Evolutionary conservation across 1,284 basidiomycete species (phyloP), one percentile per base, ranked within the genome.

Genomic region (Tilletia setariae): DNA sequence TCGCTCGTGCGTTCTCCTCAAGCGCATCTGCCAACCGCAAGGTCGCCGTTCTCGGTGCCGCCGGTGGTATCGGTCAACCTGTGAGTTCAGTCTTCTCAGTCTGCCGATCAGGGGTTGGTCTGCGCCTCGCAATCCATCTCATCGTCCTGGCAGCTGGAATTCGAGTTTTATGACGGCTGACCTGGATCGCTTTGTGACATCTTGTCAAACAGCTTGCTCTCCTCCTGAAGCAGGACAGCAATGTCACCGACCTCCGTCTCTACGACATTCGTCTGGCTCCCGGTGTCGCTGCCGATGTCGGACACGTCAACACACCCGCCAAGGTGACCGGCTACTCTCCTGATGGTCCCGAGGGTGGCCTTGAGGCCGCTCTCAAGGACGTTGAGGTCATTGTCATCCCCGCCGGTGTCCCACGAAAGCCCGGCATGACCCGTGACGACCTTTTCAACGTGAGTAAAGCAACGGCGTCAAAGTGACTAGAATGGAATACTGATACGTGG

Each of bases 361-460:
- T 96, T 79, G 91, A 92, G 83, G 87, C 89, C 77, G 92, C 93
- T 25, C 87, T 96, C 70, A 88, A 91, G 72, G 92, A 90, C 76
- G 90, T 88, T 74, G 87, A 94, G 85, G 90, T 98, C 74, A 90
- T 98, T 76, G 91, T 98, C 77, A 96, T 98, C 84, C 96, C 96
- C 71, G 95, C 95, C 84, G 96, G 95, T 77, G 82, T 84, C 44
- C 84, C 84, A 66, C 82, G 84, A 72, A 84, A 84, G 79, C 83
- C 77, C 70, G 84, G 80, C 40, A 93, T 93, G 93, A 93, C 90
- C 85, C 93, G 96, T 86, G 95, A 99, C 84, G 95, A 98, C 84
- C 91, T 99, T 73, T 99, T 98, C 90, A 95, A 94, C 86, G 92
- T 93, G 79, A 83, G 91, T 66, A 19, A 19, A n/a, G n/a, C n/a